phyloP scores from a whole-genome alignment of 2,329 filamentous ascomycete species.

The Epichloe gansuensis region DNA sequence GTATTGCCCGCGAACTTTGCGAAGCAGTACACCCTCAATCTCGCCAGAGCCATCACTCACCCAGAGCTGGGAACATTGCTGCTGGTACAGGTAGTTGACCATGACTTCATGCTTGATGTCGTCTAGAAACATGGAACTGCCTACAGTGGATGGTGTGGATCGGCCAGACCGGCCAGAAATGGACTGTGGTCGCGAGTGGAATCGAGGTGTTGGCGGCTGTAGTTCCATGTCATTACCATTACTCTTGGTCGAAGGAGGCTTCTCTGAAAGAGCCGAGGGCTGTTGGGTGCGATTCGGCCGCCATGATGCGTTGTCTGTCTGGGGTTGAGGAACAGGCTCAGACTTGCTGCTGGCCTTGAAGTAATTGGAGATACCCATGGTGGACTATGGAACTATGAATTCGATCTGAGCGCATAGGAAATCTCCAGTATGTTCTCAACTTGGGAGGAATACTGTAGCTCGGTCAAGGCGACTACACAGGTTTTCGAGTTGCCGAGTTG shows the following conservation, averaged over 20 bases:
- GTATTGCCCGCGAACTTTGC: conserved; percentile 55
- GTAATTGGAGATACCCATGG: conserved; percentile 50
- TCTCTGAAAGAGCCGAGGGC: conserved; percentile 23
- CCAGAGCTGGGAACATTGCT: conserved; percentile 64
- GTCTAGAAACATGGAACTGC: conserved; percentile 46
- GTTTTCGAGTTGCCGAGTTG: not conserved
- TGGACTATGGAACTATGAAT: conserved; percentile 6
- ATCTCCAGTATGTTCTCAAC: no score
- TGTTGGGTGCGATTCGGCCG: conserved; percentile 12
- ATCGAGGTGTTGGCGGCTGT: conserved; percentile 31
- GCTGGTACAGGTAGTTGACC: conserved; percentile 72
- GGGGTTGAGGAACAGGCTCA: conserved; percentile 8
- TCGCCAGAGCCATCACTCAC: conserved; percentile 56
- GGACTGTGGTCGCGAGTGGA: conserved; percentile 20
- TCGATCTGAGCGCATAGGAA: not conserved
- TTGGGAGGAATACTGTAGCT: no score
- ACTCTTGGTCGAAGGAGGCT: conserved; percentile 16
- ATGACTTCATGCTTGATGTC: conserved; percentile 73
- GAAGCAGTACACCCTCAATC: conserved; percentile 58
- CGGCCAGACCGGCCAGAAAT: conserved; percentile 33
- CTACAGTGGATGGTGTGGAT: conserved; percentile 24
- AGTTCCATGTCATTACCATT: conserved; percentile 33
- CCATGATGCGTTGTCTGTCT: conserved; percentile 9
- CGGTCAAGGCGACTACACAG: not conserved
- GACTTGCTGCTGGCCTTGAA: conserved; percentile 36